Percentiles rank a stretch among this genome's conserved stretches.
phyloP scores from a whole-genome alignment of 2,329 filamentous ascomycete genomes.

The Aspergillus sp. region DNA sequence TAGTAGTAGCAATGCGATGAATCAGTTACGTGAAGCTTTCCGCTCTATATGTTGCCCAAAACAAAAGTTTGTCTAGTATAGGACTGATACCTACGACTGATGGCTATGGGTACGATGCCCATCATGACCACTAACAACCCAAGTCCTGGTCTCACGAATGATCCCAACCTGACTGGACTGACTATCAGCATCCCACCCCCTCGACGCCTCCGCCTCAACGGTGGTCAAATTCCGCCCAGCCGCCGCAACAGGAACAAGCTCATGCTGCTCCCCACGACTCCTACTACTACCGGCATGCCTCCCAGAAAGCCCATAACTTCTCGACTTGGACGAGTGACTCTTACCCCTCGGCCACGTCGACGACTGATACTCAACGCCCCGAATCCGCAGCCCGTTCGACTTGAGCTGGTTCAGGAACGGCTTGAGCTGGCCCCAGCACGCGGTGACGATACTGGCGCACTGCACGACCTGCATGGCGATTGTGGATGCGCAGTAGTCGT shows the following conservation, averaged over 20 bases:
- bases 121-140: conserved; percentile 5
- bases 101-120: background rate
- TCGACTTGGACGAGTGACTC: background rate
- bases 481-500: background rate
- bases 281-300: background rate
- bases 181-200: conserved; percentile 16
- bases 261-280: background rate
- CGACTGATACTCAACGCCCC: conserved; percentile 1
- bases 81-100: too few species aligned
- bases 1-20: too few species aligned
- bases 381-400: conserved; percentile 18
- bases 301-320: background rate
- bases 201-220: conserved; percentile 2
- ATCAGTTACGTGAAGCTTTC: too few species aligned
- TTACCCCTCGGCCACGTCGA: background rate
- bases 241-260: background rate
- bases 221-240: background rate
- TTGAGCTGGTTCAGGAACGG: conserved; percentile 23
- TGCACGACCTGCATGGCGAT: conserved; percentile 14
- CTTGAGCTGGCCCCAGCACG: conserved; percentile 24
- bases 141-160: conserved; percentile 15
- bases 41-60: too few species aligned
- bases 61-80: too few species aligned
- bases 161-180: conserved; percentile 19
- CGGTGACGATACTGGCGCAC: conserved; percentile 24